Evolutionary conservation across 257 asterid genomes (phyloP), one percentile per base, ranked within the genome.

Genomic region (Ilex asprella): DNA sequence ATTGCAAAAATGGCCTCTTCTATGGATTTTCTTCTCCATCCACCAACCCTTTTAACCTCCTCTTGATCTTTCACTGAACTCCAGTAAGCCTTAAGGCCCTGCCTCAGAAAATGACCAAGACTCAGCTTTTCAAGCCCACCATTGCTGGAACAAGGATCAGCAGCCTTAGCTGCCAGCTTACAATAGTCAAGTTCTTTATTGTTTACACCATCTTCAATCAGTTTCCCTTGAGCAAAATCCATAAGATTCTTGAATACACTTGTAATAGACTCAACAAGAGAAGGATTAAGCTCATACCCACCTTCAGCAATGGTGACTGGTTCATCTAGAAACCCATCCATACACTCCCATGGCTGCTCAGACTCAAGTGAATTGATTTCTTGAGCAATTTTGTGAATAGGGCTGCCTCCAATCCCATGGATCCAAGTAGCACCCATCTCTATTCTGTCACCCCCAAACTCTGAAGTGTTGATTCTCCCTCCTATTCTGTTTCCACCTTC

Each of bases 351-450:
- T 2, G 97, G 96, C 81, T 79, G 63, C 16, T 78, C 63, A 2
- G 94, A 82, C 6, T 58, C 56, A 10, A 91, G 70, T 0, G 82
- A 71, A 11, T 61, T 46, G 1, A 64, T 75, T 7, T 81, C 79
- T 16, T 60, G 59, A 14, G 96, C 96, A n/a, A 91, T 87, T 67
- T 82, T 69, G 56, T 85, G 72, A 61, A 91, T 66, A 10, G 96
- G 97, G 67, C 93, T 91, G 2, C 87, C 89, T 10, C 73, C 84
- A 58, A 91, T 81, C 7, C 97, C 97, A 55, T 91, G 97, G 82
- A 91, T 91, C 97, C 97, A 87, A 10, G 96, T 91, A 21, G 95
- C 97, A 2, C 97, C 97, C 49, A 69, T 78, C 83, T 91, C 97
- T 64, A 91, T 71, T 73, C 86, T 70, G 76, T 82, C 96, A 58